Evolutionary conservation across 1,284 basidiomycete genomes (phyloP).

Genomic region (Ceratobasidium sp.): DNA sequence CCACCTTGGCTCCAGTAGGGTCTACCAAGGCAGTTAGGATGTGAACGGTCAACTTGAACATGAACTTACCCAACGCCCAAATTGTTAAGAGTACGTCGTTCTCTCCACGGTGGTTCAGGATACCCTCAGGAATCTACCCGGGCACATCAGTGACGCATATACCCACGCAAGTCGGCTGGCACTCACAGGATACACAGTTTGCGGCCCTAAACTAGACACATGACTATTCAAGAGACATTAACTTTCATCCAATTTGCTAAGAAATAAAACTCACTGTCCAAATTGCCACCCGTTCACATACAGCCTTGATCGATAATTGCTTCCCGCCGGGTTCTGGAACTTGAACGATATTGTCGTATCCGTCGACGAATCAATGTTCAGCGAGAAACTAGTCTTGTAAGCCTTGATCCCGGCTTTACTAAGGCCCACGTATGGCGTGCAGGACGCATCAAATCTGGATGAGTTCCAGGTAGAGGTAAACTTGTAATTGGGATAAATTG

Average conservation of each 20-base stretch:
- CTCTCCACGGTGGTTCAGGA: slow-evolving; percentile 38
- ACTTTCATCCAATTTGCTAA: not conserved
- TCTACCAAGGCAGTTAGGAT: not conserved
- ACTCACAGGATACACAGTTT: slow-evolving; percentile 49
- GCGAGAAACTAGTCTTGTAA: slow-evolving; percentile 28
- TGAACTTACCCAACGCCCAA: slow-evolving; percentile 29
- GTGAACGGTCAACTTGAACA: not conserved
- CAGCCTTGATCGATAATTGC: slow-evolving; percentile 56
- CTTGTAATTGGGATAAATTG: slow-evolving; percentile 16
- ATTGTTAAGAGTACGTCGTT: slow-evolving; percentile 25
- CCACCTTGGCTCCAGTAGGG: slow-evolving; percentile 17
- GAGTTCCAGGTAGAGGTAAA: slow-evolving; percentile 27
- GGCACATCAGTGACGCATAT: not conserved
- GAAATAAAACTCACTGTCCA: slow-evolving; percentile 51
- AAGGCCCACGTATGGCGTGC: slow-evolving; percentile 18
- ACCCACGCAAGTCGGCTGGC: not conserved
- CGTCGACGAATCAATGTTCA: not conserved
- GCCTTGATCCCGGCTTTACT: slow-evolving; percentile 19
- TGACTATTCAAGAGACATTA: slow-evolving; percentile 11
- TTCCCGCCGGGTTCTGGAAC: slow-evolving; percentile 51
- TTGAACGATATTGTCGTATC: slow-evolving; percentile 22
- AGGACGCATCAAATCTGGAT: not conserved
- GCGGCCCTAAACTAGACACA: slow-evolving; percentile 53
- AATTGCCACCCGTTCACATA: slow-evolving; percentile 65
- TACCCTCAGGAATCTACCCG: slow-evolving; percentile 23